phyloP scores from a whole-genome alignment of 495 filamentous ascomycete species.

The Hypoxylon perforatum region DNA sequence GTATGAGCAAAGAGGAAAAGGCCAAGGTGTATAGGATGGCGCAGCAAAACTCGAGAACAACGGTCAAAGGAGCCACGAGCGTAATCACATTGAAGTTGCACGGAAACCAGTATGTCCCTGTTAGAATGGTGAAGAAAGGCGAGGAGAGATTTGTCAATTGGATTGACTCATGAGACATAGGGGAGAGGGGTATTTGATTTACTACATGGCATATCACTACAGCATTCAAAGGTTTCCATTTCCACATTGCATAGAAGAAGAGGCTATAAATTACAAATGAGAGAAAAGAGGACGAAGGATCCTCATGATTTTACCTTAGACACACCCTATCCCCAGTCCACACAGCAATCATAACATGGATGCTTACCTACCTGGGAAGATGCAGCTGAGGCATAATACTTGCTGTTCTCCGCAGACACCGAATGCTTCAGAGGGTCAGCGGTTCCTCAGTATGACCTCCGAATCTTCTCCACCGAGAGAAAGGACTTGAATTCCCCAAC shows the following conservation, averaged over 20 bases:
- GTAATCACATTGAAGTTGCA: constrained; percentile 74
- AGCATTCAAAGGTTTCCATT: constrained; percentile 8
- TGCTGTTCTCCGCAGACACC: not conserved
- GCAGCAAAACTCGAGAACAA: constrained; percentile 56
- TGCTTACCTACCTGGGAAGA: no score
- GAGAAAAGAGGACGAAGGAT: no score
- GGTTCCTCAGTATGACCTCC: not conserved
- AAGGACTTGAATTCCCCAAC: not conserved
- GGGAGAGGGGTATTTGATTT: constrained; percentile 3
- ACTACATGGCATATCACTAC: constrained; percentile 4
- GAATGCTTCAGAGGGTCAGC: not conserved
- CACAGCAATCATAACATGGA: not conserved
- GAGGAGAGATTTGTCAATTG: constrained; percentile 67
- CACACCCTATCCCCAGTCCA: no score
- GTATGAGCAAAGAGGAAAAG: constrained; percentile 62
- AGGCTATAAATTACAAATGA: no score
- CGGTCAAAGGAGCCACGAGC: constrained; percentile 59
- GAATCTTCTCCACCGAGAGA: not conserved
- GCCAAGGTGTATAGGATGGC: constrained; percentile 65
- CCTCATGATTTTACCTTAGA: no score
- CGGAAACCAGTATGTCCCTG: constrained; percentile 62
- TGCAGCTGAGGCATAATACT: no score
- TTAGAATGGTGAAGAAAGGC: constrained; percentile 71
- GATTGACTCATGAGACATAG: constrained; percentile 37
- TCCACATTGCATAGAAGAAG: no score